Conservation (phyloP, 2,329 filamentous ascomycete species). For the Alternaria ventricosa region DNA sequence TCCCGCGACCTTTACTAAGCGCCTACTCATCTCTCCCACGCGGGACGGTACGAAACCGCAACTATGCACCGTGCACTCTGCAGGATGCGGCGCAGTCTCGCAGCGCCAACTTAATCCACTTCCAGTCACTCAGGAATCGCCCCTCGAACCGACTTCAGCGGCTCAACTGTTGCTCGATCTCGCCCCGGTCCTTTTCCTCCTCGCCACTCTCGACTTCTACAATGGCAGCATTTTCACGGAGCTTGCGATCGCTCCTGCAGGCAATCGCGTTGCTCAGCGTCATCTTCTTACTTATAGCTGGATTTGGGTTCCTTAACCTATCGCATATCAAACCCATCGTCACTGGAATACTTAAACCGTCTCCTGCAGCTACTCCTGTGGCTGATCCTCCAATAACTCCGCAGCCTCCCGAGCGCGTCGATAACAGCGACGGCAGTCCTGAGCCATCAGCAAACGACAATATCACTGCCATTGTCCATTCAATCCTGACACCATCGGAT, state of each 20-base stretch:
- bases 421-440: too few species aligned
- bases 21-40: background rate
- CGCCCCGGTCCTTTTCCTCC: background rate
- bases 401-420: too few species aligned
- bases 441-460: too few species aligned
- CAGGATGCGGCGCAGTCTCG: background rate
- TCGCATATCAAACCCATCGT: too few species aligned
- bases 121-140: background rate
- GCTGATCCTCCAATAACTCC: too few species aligned
- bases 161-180: background rate
- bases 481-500: too few species aligned
- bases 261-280: constrained; percentile 14
- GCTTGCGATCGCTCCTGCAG: constrained; percentile 19
- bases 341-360: too few species aligned
- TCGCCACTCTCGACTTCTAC: background rate
- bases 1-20: background rate
- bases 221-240: constrained; percentile 13
- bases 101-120: background rate
- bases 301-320: constrained; percentile 3
- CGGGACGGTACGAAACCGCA: background rate
- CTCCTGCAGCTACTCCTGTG: too few species aligned
- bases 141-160: background rate
- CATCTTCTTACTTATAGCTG: constrained; percentile 15
- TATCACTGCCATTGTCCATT: too few species aligned
- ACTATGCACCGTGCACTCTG: background rate